Conservation (phyloP, 352 stramenopile genomes). For the Phytophthora hibernalis region DNA sequence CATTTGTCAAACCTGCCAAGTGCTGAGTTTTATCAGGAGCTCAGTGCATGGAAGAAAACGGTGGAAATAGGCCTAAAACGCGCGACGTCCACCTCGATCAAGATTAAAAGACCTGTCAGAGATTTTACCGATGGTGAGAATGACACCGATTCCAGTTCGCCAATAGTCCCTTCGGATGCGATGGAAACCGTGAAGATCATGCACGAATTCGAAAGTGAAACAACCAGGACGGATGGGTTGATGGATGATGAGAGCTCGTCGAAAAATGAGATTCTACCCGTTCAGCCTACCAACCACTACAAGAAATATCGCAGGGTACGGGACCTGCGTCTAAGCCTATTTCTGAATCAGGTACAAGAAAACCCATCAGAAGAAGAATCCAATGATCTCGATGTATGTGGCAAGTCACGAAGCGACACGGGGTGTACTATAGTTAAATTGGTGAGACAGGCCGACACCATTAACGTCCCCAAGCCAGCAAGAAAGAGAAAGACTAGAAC, state of each 20-base stretch:
- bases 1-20: conserved; percentile 19
- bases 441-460: conserved; percentile 11
- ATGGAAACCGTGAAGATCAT: neutral
- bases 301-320: too few species aligned
- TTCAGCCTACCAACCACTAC: neutral
- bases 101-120: neutral
- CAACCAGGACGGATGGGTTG: neutral
- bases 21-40: conserved; percentile 18
- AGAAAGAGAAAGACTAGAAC: neutral
- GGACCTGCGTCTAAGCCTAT: too few species aligned
- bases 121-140: neutral
- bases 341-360: too few species aligned
- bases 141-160: neutral
- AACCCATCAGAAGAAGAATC: too few species aligned
- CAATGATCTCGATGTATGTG: too few species aligned
- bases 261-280: neutral
- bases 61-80: conserved; percentile 3
- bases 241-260: neutral
- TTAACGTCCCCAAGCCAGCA: conserved; percentile 14
- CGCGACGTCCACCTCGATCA: neutral
- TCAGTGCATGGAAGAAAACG: conserved; percentile 15
- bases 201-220: neutral
- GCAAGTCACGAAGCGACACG: too few species aligned
- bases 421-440: neutral
- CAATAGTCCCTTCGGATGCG: conserved; percentile 1